Percentiles rank a stretch among this genome's conserved stretches.
These are phyloP conservation scores for Aureobasidium namibiae DNA, from an alignment of 2,329 filamentous ascomycete species.

Conservation along the genomic window DNA sequence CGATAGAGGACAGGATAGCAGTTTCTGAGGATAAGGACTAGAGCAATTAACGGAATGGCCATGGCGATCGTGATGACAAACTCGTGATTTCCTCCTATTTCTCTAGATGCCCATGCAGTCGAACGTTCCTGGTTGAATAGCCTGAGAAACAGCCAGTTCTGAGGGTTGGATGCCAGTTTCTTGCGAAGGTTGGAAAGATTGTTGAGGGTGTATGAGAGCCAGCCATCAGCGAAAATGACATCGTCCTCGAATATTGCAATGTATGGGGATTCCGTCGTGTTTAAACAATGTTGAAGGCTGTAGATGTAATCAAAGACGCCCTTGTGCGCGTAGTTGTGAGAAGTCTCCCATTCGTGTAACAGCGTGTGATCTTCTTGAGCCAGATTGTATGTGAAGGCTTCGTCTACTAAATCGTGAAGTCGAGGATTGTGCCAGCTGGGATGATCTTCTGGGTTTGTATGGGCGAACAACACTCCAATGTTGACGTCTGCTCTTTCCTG, in stretches of 20 bases:
- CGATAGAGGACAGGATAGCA: not conserved
- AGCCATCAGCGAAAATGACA: not conserved
- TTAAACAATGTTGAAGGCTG: not conserved
- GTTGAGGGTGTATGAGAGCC: not conserved
- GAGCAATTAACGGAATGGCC: not conserved
- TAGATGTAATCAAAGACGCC: not conserved
- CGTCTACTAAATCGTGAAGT: not conserved
- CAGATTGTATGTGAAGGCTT: not conserved
- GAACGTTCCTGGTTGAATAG: constrained; percentile 29
- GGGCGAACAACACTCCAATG: not conserved
- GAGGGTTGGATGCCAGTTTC: not conserved
- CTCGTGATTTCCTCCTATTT: constrained; percentile 10
- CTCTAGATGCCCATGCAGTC: constrained; percentile 19
- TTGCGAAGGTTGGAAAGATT: not conserved
- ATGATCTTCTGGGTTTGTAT: not conserved
- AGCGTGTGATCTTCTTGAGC: not conserved
- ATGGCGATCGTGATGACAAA: not conserved
- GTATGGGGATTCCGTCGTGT: not conserved
- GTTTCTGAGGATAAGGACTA: not conserved
- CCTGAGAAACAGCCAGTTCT: constrained; percentile 26
- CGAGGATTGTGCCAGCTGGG: not conserved
- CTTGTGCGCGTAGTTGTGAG: not conserved
- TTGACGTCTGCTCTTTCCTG: not conserved
- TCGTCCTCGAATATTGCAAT: not conserved
- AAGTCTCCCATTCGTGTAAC: not conserved